Evolutionary conservation across 345 rosid species (phyloP), one percentile per base, ranked within the genome.

Genomic region (Eucalyptus guilfoylei): DNA sequence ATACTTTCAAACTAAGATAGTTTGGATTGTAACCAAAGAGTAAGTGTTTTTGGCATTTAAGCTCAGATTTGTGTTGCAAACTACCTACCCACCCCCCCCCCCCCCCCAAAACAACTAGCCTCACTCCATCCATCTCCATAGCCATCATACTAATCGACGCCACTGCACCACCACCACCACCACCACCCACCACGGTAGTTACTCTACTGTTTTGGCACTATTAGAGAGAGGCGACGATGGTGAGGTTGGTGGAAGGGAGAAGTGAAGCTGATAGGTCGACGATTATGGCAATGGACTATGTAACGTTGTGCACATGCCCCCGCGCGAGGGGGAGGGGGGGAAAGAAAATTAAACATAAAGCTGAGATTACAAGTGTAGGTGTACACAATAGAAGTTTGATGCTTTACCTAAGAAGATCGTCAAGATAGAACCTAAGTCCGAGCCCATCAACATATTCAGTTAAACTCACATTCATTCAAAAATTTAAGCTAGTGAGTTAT

Each of bases 371-470:
- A 11, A 6, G 83, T 76, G 37, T 26, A 24, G 30, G 30, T 24
- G 30, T 24, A 24, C 13, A 1, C 12, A 55, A 26, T 11, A 55
- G 9, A 55, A 55, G 62, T 55, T 55, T 26, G 62, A 55, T 55
- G 30, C 14, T 55, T 55, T 24, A 55, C 6, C 1, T 55, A 2
- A 23, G 13, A 26, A 55, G 30, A 55, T 55, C 3, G 6, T 55
- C 6, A 55, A 55, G 6, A 55, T 9, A 13, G 6, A 55, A 26
- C 13, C 1, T 24, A 10, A 55, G 14, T 24, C 0, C 11, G 28
- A 55, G 30, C 62, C 6, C 6, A 24, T 55, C 6, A 24, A 55
- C 14, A 55, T 55, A 55, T 23, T 55, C 14, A 8, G 3, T 24
- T 55, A 55, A 26, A 55, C 28, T 26, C 30, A 24, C 6, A 0